These are phyloP conservation scores for Cenchrus americanus DNA, from an alignment of 176 grass and related monocot genomes.

Conservation along the genomic window DNA sequence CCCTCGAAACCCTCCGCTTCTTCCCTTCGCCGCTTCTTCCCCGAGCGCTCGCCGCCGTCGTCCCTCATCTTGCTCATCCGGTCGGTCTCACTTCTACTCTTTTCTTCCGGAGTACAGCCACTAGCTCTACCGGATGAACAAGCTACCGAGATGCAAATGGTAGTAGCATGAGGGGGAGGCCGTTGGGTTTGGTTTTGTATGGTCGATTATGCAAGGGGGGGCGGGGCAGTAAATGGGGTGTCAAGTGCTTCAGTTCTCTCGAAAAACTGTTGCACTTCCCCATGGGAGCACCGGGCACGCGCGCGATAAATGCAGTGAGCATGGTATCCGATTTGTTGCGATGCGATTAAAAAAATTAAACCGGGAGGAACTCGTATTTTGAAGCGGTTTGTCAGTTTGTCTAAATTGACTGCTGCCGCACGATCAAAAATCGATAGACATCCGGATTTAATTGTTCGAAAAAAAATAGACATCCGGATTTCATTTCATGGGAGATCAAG, in stretches of 20 bases:
- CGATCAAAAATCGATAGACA: too few species aligned
- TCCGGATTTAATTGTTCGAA: too few species aligned
- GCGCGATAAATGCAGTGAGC: constrained; percentile 3
- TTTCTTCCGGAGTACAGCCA: neutral
- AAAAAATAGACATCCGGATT: too few species aligned
- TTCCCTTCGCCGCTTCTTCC: constrained; percentile 6
- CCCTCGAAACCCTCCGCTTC: neutral
- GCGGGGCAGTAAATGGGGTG: too few species aligned
- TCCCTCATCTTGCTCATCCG: neutral
- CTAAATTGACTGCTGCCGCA: too few species aligned
- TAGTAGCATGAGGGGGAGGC: neutral
- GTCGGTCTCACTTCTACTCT: neutral
- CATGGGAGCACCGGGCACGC: neutral
- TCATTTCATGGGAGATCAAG: too few species aligned
- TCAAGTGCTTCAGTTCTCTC: neutral
- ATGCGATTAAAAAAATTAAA: too few species aligned
- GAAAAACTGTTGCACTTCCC: constrained; percentile 24
- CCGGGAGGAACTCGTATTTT: too few species aligned
- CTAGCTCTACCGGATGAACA: neutral
- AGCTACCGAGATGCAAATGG: neutral
- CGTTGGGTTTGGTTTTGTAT: neutral
- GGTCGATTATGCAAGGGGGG: too few species aligned
- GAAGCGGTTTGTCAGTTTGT: too few species aligned
- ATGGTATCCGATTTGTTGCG: neutral
- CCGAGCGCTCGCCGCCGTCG: too few species aligned